Base-by-base conservation (phyloP, 2,329 filamentous ascomycete species). In the Claviceps sp. region DNA sequence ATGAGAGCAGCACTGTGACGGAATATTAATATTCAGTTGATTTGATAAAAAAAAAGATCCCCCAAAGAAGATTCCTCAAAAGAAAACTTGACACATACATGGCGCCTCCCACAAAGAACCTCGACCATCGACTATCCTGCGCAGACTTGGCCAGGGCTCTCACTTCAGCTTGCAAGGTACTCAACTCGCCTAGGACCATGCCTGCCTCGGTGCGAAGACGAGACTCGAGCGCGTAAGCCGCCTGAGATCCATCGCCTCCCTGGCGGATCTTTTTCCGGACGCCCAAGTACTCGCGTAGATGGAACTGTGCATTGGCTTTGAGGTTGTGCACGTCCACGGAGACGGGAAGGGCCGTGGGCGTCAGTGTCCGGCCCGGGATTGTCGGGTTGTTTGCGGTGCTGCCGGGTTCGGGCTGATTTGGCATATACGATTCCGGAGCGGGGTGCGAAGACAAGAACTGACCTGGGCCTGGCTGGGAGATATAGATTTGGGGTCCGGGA, bases 51-150 rank as follows among this genome's bases (percentile, higher is more conserved):
- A 34, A 37, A 26, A 19, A 16, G 14, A 11, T 8, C 1, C 19
- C 17, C 19, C 3, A 14, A 43, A 37, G 14, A n/a, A 48, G 30
- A 34, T 34, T 1, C 11, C 30, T 34, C 30, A 19, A 41, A 45
- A 19, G 10, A 41, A 40, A 17, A 17, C 7, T n/a, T 10, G 19
- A 17, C n/a, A 47, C 74, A 70, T 58, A 79, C 75, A 78, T 62
- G 16, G 73, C 59, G 0, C 74, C 74, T 3, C 77, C 76, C 1
- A 79, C 59, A 14, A 78, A 57, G 71, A 75, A 77, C 55, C 69
- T 69, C 47, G 75, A 68, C 74, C 76, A 79, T 39, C 77, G 69
- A 45, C 73, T 69, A 38, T 66, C 65, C 61, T 79, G 73, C 1
- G 70, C 72, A 11, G 61, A 63, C 56, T 68, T 72, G 38, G 68